A percentile compares a stretch with the other conserved stretches of the same genome.
Conservation (phyloP, 2,329 filamentous ascomycete genomes). For the Fusarium pseudoanthophilum region DNA sequence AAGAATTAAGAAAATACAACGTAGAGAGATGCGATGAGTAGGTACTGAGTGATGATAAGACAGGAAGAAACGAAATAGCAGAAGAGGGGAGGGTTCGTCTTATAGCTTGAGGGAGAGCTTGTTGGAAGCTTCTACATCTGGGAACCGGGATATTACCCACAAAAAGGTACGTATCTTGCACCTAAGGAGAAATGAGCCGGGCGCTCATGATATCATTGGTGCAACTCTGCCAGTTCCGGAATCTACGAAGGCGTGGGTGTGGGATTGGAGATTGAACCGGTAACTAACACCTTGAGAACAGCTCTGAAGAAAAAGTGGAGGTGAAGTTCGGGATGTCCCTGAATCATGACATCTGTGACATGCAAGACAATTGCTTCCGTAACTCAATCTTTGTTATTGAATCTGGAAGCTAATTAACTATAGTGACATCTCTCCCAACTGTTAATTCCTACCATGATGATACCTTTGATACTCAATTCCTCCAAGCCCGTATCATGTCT, state of each 20-base stretch:
- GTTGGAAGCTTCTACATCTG: slow-evolving; percentile 23
- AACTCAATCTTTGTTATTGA: not conserved
- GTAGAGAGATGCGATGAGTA: not conserved
- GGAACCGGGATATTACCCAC: slow-evolving; percentile 12
- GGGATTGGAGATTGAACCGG: not conserved
- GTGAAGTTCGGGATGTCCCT: slow-evolving; percentile 17
- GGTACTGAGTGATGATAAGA: slow-evolving; percentile 2
- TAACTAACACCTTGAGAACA: not conserved
- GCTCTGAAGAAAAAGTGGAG: slow-evolving; percentile 4
- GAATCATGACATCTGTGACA: slow-evolving; percentile 4
- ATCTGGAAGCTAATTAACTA: not conserved
- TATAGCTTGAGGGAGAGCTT: slow-evolving; percentile 36
- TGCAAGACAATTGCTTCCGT: not conserved
- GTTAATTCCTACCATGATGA: not conserved
- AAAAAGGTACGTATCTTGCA: slow-evolving; percentile 11
- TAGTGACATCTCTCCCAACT: not conserved
- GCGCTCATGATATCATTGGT: slow-evolving; percentile 32
- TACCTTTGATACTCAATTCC: not conserved
- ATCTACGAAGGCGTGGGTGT: slow-evolving; percentile 13
- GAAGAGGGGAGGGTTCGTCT: slow-evolving; percentile 38
- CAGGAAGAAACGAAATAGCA: not conserved
- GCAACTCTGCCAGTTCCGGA: slow-evolving; percentile 25
- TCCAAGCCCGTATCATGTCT: not conserved
- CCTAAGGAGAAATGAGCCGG: not conserved
- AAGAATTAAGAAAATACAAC: slow-evolving; percentile 8